These are phyloP conservation scores for Phytophthora aleatoria DNA, from an alignment of 352 stramenopile genomes.

Conservation along the genomic window DNA sequence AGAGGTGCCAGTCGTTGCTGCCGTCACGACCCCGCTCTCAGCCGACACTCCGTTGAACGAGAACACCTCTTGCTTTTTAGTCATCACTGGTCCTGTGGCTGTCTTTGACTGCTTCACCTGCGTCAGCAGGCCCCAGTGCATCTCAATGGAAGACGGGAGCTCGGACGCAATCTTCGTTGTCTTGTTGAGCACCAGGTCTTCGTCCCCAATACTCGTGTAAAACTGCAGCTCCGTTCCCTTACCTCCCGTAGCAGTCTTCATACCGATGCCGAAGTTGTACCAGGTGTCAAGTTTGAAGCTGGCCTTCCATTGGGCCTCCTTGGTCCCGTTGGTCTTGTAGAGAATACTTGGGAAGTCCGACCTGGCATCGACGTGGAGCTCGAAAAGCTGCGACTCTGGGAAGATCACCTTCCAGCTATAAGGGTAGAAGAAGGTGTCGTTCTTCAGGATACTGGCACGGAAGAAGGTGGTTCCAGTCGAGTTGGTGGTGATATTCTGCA, in stretches of 20 bases:
- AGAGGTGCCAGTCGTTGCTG: background rate
- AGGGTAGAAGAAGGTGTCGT: conserved; percentile 29
- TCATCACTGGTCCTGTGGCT: conserved; percentile 44
- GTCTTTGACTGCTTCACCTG: conserved; percentile 54
- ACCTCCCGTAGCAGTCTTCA: conserved; percentile 22
- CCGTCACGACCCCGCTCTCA: conserved; percentile 15
- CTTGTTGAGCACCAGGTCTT: conserved; percentile 32
- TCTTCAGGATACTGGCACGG: conserved; percentile 36
- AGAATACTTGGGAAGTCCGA: conserved; percentile 39
- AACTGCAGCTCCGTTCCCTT: conserved; percentile 32
- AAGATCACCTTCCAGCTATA: conserved; percentile 51
- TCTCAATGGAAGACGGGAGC: conserved; percentile 31
- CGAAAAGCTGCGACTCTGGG: conserved; percentile 48
- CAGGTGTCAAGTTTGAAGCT: conserved; percentile 37
- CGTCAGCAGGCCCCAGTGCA: conserved; percentile 57
- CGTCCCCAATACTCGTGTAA: conserved; percentile 47
- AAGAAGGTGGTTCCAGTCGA: conserved; percentile 39
- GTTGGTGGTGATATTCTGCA: conserved; percentile 39
- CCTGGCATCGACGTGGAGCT: conserved; percentile 46
- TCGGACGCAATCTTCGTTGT: conserved; percentile 22
- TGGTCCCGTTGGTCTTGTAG: conserved; percentile 39
- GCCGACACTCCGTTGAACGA: conserved; percentile 60
- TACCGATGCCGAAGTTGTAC: conserved; percentile 44
- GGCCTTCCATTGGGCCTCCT: conserved; percentile 42
- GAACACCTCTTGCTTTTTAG: conserved; percentile 46